phyloP scores from a whole-genome alignment of 306 rosid species.

The Fagus sylvatica region DNA sequence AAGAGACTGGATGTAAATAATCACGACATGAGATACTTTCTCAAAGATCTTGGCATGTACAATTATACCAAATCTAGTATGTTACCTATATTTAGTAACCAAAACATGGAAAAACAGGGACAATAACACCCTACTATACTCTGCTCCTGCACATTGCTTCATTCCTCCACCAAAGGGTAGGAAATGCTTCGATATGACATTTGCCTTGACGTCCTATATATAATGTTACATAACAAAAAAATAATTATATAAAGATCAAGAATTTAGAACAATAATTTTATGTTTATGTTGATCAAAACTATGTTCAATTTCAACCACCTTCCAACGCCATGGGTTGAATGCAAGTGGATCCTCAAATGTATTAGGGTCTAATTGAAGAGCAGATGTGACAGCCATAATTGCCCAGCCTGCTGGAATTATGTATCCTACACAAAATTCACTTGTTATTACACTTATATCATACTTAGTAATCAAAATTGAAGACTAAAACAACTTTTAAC shows the following conservation, averaged over 20 bases:
- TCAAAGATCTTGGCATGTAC: not conserved
- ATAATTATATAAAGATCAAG: no score
- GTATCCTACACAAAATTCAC: constrained; percentile 6
- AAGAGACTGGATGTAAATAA: no score
- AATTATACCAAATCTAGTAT: not conserved
- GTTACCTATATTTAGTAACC: constrained; percentile 38
- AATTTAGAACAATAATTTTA: not conserved
- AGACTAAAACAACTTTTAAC: no score
- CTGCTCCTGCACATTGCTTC: constrained; percentile 36
- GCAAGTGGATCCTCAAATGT: constrained; percentile 20
- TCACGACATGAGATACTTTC: no score
- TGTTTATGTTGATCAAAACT: not conserved
- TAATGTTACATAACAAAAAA: not conserved
- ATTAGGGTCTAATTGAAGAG: constrained; percentile 23
- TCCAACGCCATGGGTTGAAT: constrained; percentile 41
- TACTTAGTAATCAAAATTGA: no score
- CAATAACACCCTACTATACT: constrained; percentile 25
- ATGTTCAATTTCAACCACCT: constrained; percentile 1
- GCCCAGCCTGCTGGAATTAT: constrained; percentile 33
- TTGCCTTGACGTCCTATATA: constrained; percentile 8
- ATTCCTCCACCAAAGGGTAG: constrained; percentile 39
- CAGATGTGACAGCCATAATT: constrained; percentile 9
- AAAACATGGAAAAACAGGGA: constrained; percentile 32
- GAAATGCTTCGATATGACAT: constrained; percentile 20
- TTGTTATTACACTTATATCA: no score